A percentile compares a stretch with the other conserved stretches of the same genome.
Conservation (phyloP, 2,329 filamentous ascomycete species). For the Scedosporium aurantiacum region DNA sequence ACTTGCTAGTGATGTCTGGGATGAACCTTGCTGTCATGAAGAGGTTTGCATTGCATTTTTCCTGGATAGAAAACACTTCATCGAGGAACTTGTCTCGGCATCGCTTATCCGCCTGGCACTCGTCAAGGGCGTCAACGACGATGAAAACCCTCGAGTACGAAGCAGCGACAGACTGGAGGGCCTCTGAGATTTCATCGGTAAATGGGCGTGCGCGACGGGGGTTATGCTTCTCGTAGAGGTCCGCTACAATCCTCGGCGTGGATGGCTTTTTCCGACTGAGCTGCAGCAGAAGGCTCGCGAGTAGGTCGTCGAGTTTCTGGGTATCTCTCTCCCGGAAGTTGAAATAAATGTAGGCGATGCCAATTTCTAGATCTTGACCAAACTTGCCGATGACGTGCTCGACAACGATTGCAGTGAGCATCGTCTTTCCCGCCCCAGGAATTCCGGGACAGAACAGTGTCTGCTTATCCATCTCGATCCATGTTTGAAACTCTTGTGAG, state of each 20-base stretch:
- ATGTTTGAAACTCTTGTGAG: constrained; percentile 19
- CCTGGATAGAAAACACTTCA: neutral
- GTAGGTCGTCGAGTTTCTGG: constrained; percentile 14
- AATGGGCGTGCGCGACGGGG: neutral
- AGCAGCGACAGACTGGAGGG: neutral
- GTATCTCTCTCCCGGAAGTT: constrained; percentile 17
- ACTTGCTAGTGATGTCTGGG: constrained; percentile 7
- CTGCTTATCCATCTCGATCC: constrained; percentile 13
- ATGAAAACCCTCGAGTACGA: neutral
- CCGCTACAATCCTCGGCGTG: neutral
- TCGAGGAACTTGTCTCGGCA: neutral
- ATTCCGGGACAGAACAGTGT: constrained; percentile 28
- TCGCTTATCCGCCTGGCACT: constrained; percentile 12
- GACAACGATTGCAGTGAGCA: constrained; percentile 12
- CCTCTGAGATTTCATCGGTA: neutral
- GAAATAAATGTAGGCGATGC: constrained; percentile 22
- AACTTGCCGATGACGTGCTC: constrained; percentile 12
- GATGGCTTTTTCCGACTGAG: constrained; percentile 12
- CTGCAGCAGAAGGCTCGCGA: constrained; percentile 21
- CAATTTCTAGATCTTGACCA: neutral
- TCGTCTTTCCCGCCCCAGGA: constrained; percentile 24
- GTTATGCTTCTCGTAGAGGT: constrained; percentile 2
- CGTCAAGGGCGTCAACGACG: constrained; percentile 5
- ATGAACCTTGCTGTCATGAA: constrained; percentile 3
- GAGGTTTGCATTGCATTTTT: neutral